These are phyloP conservation scores for Guadua angustifolia DNA, from an alignment of 176 grass and related monocot genomes.

Conservation along the genomic window DNA sequence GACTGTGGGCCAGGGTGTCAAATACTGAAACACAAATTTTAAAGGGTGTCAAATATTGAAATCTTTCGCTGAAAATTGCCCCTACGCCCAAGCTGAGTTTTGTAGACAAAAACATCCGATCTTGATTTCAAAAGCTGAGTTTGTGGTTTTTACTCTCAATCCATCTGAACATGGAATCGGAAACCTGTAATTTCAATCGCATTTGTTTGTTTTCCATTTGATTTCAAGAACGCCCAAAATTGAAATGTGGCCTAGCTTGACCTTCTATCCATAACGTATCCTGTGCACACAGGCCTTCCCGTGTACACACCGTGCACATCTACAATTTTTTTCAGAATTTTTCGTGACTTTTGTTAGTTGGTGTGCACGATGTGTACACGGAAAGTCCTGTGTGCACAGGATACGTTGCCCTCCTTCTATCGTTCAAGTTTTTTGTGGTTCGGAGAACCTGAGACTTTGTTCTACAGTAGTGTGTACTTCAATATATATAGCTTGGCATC, in stretches of 20 bases:
- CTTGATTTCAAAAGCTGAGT: background rate
- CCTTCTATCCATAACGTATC: background rate
- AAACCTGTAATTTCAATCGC: background rate
- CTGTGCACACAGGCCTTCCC: too few species aligned
- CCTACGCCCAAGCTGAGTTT: background rate
- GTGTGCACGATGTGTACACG: too few species aligned
- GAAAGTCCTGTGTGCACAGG: too few species aligned
- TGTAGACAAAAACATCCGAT: background rate
- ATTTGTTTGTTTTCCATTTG: background rate
- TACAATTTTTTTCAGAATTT: too few species aligned
- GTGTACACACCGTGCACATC: too few species aligned
- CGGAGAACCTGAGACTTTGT: constrained; percentile 14
- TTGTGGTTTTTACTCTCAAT: background rate
- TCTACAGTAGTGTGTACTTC: background rate
- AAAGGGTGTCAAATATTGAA: too few species aligned
- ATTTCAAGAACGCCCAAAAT: background rate
- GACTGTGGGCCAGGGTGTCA: too few species aligned
- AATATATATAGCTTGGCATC: background rate
- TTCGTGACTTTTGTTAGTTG: too few species aligned
- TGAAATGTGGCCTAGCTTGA: background rate
- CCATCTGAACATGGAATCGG: background rate
- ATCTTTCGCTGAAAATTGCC: too few species aligned
- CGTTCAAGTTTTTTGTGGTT: background rate
- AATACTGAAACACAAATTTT: too few species aligned
- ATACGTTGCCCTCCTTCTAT: background rate